Evolutionary conservation across 352 stramenopile genomes (phyloP).

Genomic region (Pythium rishiriense): DNA sequence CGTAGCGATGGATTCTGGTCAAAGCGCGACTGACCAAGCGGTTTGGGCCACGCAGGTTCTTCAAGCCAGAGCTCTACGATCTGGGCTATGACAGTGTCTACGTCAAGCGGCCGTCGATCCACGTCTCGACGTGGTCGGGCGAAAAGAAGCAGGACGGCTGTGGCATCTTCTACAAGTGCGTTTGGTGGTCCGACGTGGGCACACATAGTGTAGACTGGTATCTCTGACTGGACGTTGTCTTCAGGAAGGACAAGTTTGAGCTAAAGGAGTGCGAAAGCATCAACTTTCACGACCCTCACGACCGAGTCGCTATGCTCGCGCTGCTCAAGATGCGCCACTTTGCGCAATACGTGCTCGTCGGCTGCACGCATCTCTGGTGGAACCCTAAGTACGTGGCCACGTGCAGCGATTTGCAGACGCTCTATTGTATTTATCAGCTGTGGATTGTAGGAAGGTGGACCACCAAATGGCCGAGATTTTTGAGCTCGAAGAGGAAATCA

Average conservation of each 20-base stretch:
- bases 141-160: conserved; percentile 89
- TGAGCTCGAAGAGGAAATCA: conserved; percentile 83
- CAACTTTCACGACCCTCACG: conserved; percentile 86
- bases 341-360: conserved; percentile 77
- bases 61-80: conserved; percentile 70
- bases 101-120: conserved; percentile 82
- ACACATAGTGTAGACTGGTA: no score
- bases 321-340: conserved; percentile 84
- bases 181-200: no score
- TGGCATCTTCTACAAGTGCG: conserved; percentile 87
- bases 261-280: conserved; percentile 84
- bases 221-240: no score
- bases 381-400: conserved; percentile 64
- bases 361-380: conserved; percentile 87
- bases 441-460: conserved; percentile 65
- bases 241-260: conserved; percentile 83
- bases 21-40: background rate
- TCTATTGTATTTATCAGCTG: background rate
- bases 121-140: conserved; percentile 85
- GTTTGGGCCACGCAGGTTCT: conserved; percentile 46
- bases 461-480: conserved; percentile 86
- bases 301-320: conserved; percentile 83
- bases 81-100: conserved; percentile 86
- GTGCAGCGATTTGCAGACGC: no score
- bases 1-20: conserved; percentile 4